Conservation (phyloP, 192 early-diverging fungal species). For the Entomortierella lignicola region DNA sequence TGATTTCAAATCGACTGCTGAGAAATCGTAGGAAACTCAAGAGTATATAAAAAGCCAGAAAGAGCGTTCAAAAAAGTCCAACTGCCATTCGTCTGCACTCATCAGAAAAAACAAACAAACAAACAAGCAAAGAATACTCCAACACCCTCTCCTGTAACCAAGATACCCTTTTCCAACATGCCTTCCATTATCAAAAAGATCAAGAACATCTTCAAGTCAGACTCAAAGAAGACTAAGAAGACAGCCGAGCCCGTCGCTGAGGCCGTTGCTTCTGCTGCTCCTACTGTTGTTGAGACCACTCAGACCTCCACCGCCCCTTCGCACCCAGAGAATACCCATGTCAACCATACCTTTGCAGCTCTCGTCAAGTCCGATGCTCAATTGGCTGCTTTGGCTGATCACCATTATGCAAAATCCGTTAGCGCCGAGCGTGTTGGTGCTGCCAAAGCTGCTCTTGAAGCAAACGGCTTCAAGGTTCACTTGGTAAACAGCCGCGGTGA, state of each 20-base stretch:
- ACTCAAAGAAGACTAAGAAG: conserved; percentile 15
- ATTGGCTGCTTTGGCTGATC: conserved; percentile 34
- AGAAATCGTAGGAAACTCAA: neutral
- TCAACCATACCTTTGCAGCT: conserved; percentile 48
- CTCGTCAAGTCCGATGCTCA: conserved; percentile 46
- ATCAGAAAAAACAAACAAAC: neutral
- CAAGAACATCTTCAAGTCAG: conserved; percentile 42
- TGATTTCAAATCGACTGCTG: conserved; percentile 26
- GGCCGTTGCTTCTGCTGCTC: neutral
- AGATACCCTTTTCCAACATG: conserved; percentile 20
- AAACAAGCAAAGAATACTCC: neutral
- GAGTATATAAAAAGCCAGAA: neutral
- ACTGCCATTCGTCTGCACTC: neutral
- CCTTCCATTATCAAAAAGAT: conserved; percentile 50
- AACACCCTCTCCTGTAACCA: neutral
- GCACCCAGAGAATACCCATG: conserved; percentile 45
- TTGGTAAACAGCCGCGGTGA: conserved; percentile 37
- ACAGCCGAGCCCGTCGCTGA: neutral
- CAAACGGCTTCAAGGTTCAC: conserved; percentile 50
- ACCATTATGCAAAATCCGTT: conserved; percentile 33
- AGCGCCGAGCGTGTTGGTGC: conserved; percentile 25
- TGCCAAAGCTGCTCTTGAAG: conserved; percentile 51
- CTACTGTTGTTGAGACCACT: neutral
- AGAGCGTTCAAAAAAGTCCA: too few relatives aligned
- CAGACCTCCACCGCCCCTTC: conserved; percentile 7